phyloP scores from a whole-genome alignment of 1,139 yeast species.

The Yamadazyma conglobata region DNA sequence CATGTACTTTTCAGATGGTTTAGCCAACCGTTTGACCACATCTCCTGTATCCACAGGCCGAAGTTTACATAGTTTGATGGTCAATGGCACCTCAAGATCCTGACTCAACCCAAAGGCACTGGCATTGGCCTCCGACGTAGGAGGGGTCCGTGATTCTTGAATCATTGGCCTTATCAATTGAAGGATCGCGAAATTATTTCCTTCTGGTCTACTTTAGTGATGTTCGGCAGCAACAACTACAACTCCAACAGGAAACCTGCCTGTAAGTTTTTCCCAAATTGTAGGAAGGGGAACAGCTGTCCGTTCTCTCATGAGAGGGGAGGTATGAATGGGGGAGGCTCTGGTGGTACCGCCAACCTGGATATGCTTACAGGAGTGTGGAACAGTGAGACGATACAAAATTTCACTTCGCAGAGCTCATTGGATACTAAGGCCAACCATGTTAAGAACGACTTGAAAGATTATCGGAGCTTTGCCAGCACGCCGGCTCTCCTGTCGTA shows the following conservation, averaged over 20 bases:
- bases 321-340: background rate
- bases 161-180: no score
- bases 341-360: slow-evolving; percentile 1
- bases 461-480: slow-evolving; percentile 9
- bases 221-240: slow-evolving; percentile 52
- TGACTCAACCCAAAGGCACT: slow-evolving; percentile 73
- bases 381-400: slow-evolving; percentile 10
- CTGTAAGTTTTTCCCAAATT: slow-evolving; percentile 17
- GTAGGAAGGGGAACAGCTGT: slow-evolving; percentile 16
- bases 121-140: slow-evolving; percentile 19
- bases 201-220: no score
- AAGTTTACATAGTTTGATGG: slow-evolving; percentile 34
- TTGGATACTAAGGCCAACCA: slow-evolving; percentile 12
- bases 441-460: slow-evolving; percentile 15
- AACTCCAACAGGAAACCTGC: slow-evolving; percentile 21
- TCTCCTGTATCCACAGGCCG: slow-evolving; percentile 21
- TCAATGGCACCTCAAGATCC: slow-evolving; percentile 57
- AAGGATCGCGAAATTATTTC: no score
- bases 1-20: slow-evolving; percentile 52
- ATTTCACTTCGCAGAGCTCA: slow-evolving; percentile 12
- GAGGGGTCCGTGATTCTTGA: no score
- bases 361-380: slow-evolving; percentile 2
- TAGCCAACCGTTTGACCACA: slow-evolving; percentile 30
- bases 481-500: slow-evolving; percentile 22
- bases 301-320: slow-evolving; percentile 14